These are phyloP conservation scores for Coniosporium tulheliwenetii DNA, from an alignment of 2,329 filamentous ascomycete genomes.

Conservation along the genomic window DNA sequence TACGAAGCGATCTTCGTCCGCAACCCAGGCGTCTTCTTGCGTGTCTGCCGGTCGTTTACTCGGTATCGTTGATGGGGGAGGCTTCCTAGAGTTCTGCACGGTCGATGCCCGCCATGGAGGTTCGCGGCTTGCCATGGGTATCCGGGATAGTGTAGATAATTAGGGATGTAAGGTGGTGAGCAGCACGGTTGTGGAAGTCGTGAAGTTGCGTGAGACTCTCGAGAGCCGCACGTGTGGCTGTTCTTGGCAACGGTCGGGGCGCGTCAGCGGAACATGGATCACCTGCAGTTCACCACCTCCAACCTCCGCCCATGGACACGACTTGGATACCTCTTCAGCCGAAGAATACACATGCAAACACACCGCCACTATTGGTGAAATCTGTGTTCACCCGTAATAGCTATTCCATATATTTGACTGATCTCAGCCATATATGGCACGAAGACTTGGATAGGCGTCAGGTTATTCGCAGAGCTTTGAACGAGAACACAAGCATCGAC, in stretches of 20 bases:
- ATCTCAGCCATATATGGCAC: constrained; percentile 58
- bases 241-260: no score
- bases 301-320: not conserved
- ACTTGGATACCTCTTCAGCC: constrained; percentile 16
- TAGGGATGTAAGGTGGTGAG: no score
- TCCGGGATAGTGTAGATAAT: no score
- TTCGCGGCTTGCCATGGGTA: no score
- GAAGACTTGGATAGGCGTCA: constrained; percentile 46
- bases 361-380: constrained; percentile 51
- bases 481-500: constrained; percentile 56
- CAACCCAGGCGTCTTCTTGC: constrained; percentile 53
- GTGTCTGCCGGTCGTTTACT: constrained; percentile 29
- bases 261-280: no score
- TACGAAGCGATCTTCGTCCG: constrained; percentile 91
- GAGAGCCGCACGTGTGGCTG: no score
- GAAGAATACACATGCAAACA: constrained; percentile 8
- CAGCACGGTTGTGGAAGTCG: no score
- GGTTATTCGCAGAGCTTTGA: constrained; percentile 46
- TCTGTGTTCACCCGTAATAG: constrained; percentile 36
- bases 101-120: not conserved
- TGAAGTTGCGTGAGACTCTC: no score
- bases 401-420: constrained; percentile 54
- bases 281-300: no score
- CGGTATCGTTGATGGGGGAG: constrained; percentile 17
- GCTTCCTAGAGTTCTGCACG: constrained; percentile 4